phyloP scores from a whole-genome alignment of 2,329 filamentous ascomycete genomes.

The Chaetomiaceae sp. region DNA sequence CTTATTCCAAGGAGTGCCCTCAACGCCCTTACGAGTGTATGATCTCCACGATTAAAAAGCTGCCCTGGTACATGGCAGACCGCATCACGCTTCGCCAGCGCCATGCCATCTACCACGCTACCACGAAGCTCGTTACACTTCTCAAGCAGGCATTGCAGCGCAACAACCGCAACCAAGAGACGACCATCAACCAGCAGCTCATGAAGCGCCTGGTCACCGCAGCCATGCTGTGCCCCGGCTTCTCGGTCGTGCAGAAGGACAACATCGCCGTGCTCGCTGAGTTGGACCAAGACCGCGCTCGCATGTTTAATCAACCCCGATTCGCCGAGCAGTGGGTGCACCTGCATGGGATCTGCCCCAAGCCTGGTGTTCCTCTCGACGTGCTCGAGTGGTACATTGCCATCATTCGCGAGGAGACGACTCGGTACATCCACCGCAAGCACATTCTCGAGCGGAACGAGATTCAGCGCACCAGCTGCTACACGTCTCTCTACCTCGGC shows the following conservation, averaged over 20 bases:
- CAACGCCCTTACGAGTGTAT: slow-evolving; percentile 63
- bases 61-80: slow-evolving; percentile 58
- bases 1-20: slow-evolving; percentile 56
- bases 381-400: slow-evolving; percentile 57
- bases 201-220: slow-evolving; percentile 49
- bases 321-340: slow-evolving; percentile 48
- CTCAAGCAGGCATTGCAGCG: slow-evolving; percentile 42
- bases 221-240: slow-evolving; percentile 55
- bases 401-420: slow-evolving; percentile 51
- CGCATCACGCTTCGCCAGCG: slow-evolving; percentile 56
- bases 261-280: slow-evolving; percentile 46
- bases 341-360: slow-evolving; percentile 48
- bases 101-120: slow-evolving; percentile 47
- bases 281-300: slow-evolving; percentile 35
- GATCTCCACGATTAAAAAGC: slow-evolving; percentile 59
- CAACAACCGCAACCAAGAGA: slow-evolving; percentile 42
- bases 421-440: slow-evolving; percentile 36
- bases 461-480: slow-evolving; percentile 32
- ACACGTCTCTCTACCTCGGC: slow-evolving; percentile 47
- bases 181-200: slow-evolving; percentile 51
- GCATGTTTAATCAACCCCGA: slow-evolving; percentile 44
- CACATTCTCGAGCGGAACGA: slow-evolving; percentile 40
- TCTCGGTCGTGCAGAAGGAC: slow-evolving; percentile 59
- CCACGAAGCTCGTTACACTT: slow-evolving; percentile 44
- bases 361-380: slow-evolving; percentile 46